phyloP scores from a whole-genome alignment of 176 grass and related monocot species.

The Triticum monococcum region DNA sequence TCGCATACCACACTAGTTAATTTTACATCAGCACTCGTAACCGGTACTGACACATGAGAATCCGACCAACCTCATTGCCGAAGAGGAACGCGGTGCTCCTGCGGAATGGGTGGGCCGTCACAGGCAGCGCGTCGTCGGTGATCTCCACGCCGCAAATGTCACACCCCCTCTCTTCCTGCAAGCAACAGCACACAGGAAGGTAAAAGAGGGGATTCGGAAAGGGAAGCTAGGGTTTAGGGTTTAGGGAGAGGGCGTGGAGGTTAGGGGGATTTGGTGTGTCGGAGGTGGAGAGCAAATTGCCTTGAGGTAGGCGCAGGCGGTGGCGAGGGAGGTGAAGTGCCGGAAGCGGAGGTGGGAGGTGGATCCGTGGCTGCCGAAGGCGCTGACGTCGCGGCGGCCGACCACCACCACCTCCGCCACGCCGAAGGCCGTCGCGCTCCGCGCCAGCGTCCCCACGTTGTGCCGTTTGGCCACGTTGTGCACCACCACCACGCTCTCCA shows the following conservation, averaged over 20 bases:
- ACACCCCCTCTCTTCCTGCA: conserved; percentile 61
- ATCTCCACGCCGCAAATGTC: conserved; percentile 96
- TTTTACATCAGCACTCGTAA: neutral
- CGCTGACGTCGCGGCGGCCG: conserved; percentile 82
- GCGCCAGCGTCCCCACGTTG: conserved; percentile 82
- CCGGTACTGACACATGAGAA: neutral
- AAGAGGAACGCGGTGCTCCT: conserved; percentile 83
- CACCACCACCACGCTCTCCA: conserved; percentile 66
- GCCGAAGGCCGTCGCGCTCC: conserved; percentile 80
- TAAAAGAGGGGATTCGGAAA: neutral
- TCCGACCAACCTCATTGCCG: conserved; percentile 69
- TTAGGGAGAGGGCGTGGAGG: neutral
- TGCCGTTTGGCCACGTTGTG: conserved; percentile 93
- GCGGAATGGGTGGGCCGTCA: conserved; percentile 68
- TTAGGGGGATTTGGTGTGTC: neutral
- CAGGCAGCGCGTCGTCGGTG: conserved; percentile 54
- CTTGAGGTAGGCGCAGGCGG: conserved; percentile 74
- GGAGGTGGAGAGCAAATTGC: neutral
- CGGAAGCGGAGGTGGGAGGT: conserved; percentile 80
- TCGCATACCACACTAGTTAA: neutral
- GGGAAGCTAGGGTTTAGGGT: conserved; percentile 34
- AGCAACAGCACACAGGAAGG: neutral
- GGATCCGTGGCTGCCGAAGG: conserved; percentile 84
- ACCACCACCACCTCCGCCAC: conserved; percentile 79
- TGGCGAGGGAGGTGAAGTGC: conserved; percentile 64